A percentile compares a stretch with the other conserved stretches of the same genome.
Conservation (phyloP, 2,329 filamentous ascomycete species). For the Phialocephala subalpina region DNA sequence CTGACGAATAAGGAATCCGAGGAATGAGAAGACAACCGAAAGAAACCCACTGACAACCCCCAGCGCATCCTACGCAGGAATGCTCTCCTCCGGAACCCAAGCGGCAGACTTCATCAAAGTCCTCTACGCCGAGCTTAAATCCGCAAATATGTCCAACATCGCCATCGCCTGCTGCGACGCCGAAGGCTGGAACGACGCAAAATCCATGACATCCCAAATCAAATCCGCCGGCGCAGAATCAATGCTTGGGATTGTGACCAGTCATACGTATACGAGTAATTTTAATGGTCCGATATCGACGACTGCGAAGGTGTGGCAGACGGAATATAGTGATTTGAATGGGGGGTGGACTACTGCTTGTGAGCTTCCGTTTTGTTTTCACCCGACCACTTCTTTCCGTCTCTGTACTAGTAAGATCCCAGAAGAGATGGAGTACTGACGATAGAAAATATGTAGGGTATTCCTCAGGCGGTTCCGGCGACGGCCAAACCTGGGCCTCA, state of each 20-base stretch:
- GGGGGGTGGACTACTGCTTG: conserved; percentile 54
- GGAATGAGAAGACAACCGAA: not conserved
- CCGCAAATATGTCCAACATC: conserved; percentile 45
- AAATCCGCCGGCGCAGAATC: conserved; percentile 47
- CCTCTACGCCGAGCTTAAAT: conserved; percentile 48
- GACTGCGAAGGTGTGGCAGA: conserved; percentile 56
- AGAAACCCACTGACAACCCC: not conserved
- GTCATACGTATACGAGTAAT: conserved; percentile 50
- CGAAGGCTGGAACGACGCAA: conserved; percentile 47
- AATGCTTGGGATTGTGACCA: conserved; percentile 50
- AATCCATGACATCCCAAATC: conserved; percentile 46
- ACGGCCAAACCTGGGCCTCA: conserved; percentile 64
- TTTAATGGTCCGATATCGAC: conserved; percentile 51
- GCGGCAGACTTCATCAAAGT: conserved; percentile 59
- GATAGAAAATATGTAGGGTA: no score
- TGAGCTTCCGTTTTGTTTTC: no score
- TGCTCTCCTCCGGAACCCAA: conserved; percentile 54
- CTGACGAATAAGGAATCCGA: not conserved
- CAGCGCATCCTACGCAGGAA: conserved; percentile 51
- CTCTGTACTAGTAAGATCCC: no score
- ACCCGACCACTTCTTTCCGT: no score
- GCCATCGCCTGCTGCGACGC: conserved; percentile 55
- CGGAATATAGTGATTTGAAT: conserved; percentile 57
- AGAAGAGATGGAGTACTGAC: no score
- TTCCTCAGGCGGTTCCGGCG: conserved; percentile 52